Percentiles rank a stretch among this genome's conserved stretches.
Conservation (phyloP, 306 rosid genomes). For the Ormosia emarginata region DNA sequence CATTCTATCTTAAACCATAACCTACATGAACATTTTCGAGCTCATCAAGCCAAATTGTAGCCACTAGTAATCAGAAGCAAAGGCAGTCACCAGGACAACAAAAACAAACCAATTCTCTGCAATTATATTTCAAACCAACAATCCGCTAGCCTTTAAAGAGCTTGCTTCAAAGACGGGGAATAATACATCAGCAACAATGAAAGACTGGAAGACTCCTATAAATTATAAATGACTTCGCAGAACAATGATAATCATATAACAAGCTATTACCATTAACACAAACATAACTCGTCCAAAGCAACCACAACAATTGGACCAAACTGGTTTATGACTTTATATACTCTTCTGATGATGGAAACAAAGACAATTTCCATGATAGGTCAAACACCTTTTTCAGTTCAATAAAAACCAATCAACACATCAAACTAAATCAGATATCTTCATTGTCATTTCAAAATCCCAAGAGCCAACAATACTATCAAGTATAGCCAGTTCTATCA, state of each 20-base stretch:
- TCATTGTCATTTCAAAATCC: neutral
- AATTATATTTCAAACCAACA: neutral
- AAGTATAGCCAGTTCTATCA: neutral
- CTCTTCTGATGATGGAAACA: neutral
- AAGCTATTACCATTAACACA: neutral
- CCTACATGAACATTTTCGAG: neutral
- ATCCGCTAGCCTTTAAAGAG: neutral
- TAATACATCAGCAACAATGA: neutral
- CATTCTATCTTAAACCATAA: neutral
- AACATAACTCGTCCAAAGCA: neutral
- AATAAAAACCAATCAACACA: neutral
- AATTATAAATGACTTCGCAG: too few relatives aligned
- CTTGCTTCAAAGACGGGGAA: neutral
- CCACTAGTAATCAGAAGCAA: neutral
- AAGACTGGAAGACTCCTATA: neutral
- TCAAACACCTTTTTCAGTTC: neutral
- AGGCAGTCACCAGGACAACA: neutral
- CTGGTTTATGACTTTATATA: neutral
- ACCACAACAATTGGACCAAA: neutral
- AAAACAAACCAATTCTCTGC: neutral
- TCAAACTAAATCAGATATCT: neutral
- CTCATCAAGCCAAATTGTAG: neutral
- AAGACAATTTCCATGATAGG: neutral
- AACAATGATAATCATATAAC: neutral
- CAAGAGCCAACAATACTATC: neutral